These are phyloP conservation scores for Suillus americanus DNA, from an alignment of 768 basidiomycete genomes.

Conservation along the genomic window DNA sequence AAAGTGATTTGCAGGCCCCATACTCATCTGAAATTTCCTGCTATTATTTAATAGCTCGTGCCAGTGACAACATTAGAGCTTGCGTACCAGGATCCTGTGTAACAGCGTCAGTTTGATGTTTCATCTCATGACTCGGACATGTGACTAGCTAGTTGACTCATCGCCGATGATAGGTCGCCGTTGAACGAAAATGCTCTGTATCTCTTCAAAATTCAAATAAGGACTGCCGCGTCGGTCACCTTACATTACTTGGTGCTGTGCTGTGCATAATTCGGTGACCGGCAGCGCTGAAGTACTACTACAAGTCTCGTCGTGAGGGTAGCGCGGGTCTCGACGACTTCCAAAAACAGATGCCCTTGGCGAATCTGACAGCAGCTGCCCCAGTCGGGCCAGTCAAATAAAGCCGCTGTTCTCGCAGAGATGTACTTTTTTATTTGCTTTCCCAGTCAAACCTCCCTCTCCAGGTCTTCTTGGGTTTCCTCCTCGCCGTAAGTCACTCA, in stretches of 20 bases:
- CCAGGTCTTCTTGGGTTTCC: conserved; percentile 24
- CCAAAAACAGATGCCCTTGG: not conserved
- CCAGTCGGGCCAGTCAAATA: conserved; percentile 27
- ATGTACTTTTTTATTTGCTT: conserved; percentile 20
- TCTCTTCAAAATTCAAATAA: not conserved
- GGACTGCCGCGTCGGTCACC: too few species aligned
- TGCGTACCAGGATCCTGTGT: not conserved
- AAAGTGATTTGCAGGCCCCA: too few species aligned
- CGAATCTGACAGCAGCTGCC: not conserved
- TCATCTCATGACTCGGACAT: not conserved
- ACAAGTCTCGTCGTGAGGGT: not conserved
- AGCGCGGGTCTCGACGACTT: not conserved
- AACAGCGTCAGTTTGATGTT: not conserved
- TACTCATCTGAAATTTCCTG: too few species aligned
- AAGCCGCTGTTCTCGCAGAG: conserved; percentile 23
- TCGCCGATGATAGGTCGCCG: not conserved
- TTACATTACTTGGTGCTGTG: not conserved
- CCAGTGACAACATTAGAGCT: too few species aligned
- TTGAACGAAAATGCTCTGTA: not conserved
- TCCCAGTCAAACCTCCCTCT: conserved; percentile 18
- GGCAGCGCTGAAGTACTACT: not conserved
- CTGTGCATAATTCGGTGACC: not conserved
- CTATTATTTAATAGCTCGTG: too few species aligned
- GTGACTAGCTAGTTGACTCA: not conserved
- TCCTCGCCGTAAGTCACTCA: conserved; percentile 20